Evolutionary conservation across 2,329 filamentous ascomycete species (phyloP).

Genomic region (Lithohypha guttulata): DNA sequence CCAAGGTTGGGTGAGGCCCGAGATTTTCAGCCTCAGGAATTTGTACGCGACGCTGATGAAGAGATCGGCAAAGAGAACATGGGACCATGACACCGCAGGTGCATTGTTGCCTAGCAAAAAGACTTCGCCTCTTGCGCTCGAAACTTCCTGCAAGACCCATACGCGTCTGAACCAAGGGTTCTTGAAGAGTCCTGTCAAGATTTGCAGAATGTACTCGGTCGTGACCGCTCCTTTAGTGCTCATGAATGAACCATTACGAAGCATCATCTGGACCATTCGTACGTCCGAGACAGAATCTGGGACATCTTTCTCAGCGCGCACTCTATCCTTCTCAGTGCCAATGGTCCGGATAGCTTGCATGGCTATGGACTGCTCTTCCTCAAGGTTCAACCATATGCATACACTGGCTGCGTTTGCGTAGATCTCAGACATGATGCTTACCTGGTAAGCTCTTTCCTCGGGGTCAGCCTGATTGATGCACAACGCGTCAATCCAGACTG

Average conservation of each 20-base stretch:
- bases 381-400: constrained; percentile 19
- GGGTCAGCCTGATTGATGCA: constrained; percentile 21
- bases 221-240: background rate
- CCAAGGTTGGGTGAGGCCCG: background rate
- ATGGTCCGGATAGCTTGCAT: constrained; percentile 6
- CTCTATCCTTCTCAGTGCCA: constrained; percentile 4
- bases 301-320: background rate
- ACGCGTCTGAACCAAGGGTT: constrained; percentile 19
- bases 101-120: constrained; percentile 10
- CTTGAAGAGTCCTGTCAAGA: constrained; percentile 11
- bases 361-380: constrained; percentile 10
- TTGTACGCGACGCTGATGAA: background rate
- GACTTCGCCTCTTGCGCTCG: constrained; percentile 36
- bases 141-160: constrained; percentile 22
- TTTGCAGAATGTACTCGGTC: background rate
- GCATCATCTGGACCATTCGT: background rate
- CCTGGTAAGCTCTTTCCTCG: constrained; percentile 34
- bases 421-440: constrained; percentile 36
- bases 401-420: constrained; percentile 23
- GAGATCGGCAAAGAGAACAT: background rate
- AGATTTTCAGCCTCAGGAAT: background rate
- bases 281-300: background rate
- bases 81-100: background rate
- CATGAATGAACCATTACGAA: constrained; percentile 9
- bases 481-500: constrained; percentile 35